Conservation (phyloP, 768 basidiomycete genomes). For the Termitomyces sp. region DNA sequence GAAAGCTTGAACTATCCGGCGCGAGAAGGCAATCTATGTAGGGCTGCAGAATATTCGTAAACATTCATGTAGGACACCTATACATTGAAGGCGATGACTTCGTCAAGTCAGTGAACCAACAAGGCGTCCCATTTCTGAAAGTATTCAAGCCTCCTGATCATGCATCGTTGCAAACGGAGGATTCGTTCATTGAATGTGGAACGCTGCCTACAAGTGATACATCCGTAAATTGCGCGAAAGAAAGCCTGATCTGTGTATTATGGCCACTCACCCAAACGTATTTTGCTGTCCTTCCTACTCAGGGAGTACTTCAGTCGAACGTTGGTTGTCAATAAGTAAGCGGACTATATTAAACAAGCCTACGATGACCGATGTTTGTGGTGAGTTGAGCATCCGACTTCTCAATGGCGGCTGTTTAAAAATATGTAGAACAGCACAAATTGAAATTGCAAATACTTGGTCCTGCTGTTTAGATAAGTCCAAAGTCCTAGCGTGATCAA, state of each 20-base stretch:
- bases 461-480: no score
- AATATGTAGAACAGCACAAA: no score
- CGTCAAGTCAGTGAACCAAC: background rate
- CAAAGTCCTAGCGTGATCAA: no score
- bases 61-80: background rate
- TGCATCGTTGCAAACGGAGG: background rate
- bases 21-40: background rate
- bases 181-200: background rate
- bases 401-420: no score
- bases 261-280: background rate
- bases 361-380: no score
- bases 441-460: no score
- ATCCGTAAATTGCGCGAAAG: background rate
- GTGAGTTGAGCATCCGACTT: no score
- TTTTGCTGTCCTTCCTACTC: background rate
- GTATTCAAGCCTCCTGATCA: background rate
- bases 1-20: no score
- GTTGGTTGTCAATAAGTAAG: background rate
- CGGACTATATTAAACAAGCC: no score
- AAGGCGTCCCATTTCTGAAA: background rate
- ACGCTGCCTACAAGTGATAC: background rate
- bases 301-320: background rate
- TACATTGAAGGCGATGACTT: background rate
- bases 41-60: background rate
- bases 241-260: background rate